These are phyloP conservation scores for Rubroboletus pulcherrimus DNA, from an alignment of 768 basidiomycete species.

Conservation along the genomic window DNA sequence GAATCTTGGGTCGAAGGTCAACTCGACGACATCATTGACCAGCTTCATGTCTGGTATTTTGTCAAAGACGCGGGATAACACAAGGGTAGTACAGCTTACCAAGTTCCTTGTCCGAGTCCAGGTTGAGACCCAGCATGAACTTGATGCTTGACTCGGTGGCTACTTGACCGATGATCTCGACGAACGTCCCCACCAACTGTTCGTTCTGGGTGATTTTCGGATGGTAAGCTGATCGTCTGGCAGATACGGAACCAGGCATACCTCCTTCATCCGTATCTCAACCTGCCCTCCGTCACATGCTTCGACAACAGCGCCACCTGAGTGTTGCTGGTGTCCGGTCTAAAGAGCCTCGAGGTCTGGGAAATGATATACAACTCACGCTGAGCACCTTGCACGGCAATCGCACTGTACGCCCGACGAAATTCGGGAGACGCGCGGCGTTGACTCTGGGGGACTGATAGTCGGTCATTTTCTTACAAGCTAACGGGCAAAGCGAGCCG, in stretches of 20 bases:
- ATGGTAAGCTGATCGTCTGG: background rate
- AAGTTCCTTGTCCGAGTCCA: slow-evolving; percentile 52
- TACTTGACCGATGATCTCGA: slow-evolving; percentile 68
- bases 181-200: slow-evolving; percentile 47
- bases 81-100: slow-evolving; percentile 41
- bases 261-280: slow-evolving; percentile 39
- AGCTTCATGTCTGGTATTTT: slow-evolving; percentile 48
- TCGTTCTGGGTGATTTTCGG: slow-evolving; percentile 32
- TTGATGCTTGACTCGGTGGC: slow-evolving; percentile 53
- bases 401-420: slow-evolving; percentile 52
- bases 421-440: slow-evolving; percentile 50
- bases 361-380: slow-evolving; percentile 31
- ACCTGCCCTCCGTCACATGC: slow-evolving; percentile 68
- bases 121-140: slow-evolving; percentile 46
- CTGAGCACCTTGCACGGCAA: slow-evolving; percentile 59
- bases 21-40: slow-evolving; percentile 57
- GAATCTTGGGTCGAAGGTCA: slow-evolving; percentile 59
- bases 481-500: no score
- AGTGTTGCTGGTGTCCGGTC: slow-evolving; percentile 30
- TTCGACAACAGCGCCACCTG: slow-evolving; percentile 52
- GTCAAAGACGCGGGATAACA: slow-evolving; percentile 4
- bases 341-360: background rate
- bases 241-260: slow-evolving; percentile 23
- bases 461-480: slow-evolving; percentile 19
- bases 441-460: slow-evolving; percentile 53